Base-by-base conservation (phyloP, 306 rosid genomes). In the Quercus rubra region DNA sequence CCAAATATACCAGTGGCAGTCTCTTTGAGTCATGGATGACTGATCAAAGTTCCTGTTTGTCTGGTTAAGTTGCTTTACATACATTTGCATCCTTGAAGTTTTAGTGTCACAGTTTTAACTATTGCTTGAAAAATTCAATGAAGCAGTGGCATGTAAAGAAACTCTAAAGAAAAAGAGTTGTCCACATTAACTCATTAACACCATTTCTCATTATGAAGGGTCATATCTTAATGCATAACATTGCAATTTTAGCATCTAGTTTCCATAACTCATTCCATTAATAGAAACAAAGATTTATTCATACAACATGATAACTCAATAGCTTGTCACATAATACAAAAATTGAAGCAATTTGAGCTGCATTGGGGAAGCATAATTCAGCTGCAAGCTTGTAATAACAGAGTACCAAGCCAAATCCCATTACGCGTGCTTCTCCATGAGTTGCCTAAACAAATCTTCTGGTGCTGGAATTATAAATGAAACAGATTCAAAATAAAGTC, bases 361-460 rank as follows among this genome's bases (percentile, higher is more conserved):
- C 70, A 57, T 23, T n/a, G 38, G 38, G 13, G 62, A 35, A 73
- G 11, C 64, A 38, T 49, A 58, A 71, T 70, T 57, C 78, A 54
- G 70, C 30, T 25, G 69, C 79, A 71, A 59, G 54, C 54, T 13
- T 49, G 54, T 58, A 56, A 6, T 30, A 56, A 7, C 13, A 11
- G 74, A 64, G 54, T 30, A 15, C 55, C 68, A 21, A 70, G 13
- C 52, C 62, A 72, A 55, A 64, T 28, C 62, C 56, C 14, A 66
- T 79, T 55, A 82, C 1, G 88, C 86, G 69, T 87, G 90, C 62
- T 87, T 76, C 83, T 87, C 88, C 86, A 87, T 77, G 77, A 87
- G 83, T 78, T 84, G 74, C 54, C 90, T 84, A 63, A 87, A 87
- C 74, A 87, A 73, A 30, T 84, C 90, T 84, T 84, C 86, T 7